Evolutionary conservation across 2,329 filamentous ascomycete genomes (phyloP), one percentile per base, ranked within the genome.

Genomic region (Penicillium sumatraense): DNA sequence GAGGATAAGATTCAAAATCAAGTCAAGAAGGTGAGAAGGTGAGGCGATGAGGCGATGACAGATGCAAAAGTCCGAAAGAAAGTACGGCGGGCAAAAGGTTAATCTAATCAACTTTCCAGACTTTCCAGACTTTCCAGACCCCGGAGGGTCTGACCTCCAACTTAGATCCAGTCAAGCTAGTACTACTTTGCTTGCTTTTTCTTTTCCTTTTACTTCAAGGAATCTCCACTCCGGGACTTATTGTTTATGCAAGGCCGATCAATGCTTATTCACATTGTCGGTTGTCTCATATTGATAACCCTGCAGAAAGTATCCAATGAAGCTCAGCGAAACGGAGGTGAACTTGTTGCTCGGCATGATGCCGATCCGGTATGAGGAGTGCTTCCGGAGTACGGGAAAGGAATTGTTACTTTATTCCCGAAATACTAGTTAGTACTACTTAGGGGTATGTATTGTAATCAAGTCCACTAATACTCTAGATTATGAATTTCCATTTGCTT

Each of bases 101-200:
- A 53, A 44, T 31, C n/a, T n/a, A n/a, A n/a, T n/a, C n/a, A 7
- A 36, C 35, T 18, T 16, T 29, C n/a, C n/a, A n/a, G n/a, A n/a
- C n/a, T n/a, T n/a, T n/a, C n/a, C n/a, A n/a, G n/a, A n/a, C n/a
- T n/a, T n/a, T n/a, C n/a, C n/a, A n/a, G n/a, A n/a, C n/a, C n/a
- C n/a, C n/a, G 29, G 29, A 46, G 14, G 38, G 50, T 53, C 54
- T 48, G 41, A 46, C 48, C 51, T 50, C 41, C 11, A 57, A 57
- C 54, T 29, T 59, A 47, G 41, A 33, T 50, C 44, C 38, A 54
- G 49, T 53, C 57, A 58, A 66, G 66, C 62, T n/a, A n/a, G n/a
- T n/a, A n/a, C n/a, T 67, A 64, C 59, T 31, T 14, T 31, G 11
- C 11, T 31, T 13, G 11, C 6, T 20, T 38, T 18, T n/a, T n/a